phyloP scores from a whole-genome alignment of 2,329 filamentous ascomycete genomes.

The Phyllosticta citribraziliensis region DNA sequence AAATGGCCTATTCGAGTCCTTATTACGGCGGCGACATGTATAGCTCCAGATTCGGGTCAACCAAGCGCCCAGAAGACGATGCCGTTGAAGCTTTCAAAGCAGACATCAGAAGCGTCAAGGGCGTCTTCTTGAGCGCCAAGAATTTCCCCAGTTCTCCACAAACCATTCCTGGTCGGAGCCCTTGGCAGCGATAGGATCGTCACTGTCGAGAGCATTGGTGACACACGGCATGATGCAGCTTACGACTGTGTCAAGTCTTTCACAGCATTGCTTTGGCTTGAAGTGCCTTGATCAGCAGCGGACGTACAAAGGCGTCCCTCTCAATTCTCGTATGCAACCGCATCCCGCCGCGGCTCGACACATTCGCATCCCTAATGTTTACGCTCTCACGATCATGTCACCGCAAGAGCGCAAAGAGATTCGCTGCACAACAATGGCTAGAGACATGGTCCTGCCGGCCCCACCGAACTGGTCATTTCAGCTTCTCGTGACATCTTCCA shows the following conservation, averaged over 20 bases:
- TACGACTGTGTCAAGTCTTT: background rate
- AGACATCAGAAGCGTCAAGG: constrained; percentile 71
- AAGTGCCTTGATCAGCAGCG: no score
- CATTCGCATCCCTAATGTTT: background rate
- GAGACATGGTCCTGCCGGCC: background rate
- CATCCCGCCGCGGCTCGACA: background rate
- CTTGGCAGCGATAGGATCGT: background rate
- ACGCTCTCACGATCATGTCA: background rate
- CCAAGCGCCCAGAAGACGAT: constrained; percentile 52
- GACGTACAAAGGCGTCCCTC: no score
- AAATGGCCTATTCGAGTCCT: constrained; percentile 29
- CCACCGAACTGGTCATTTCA: background rate
- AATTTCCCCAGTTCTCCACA: constrained; percentile 46
- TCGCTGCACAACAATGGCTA: background rate
- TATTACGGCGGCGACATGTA: constrained; percentile 36
- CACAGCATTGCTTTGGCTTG: background rate
- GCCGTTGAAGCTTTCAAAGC: constrained; percentile 64
- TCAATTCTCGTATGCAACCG: no score
- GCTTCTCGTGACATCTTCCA: background rate
- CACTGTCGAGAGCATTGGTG: background rate
- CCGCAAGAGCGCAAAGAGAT: background rate
- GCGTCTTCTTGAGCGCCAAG: constrained; percentile 62
- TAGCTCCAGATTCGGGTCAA: constrained; percentile 18
- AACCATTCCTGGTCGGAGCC: background rate
- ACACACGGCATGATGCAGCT: background rate